phyloP scores from a whole-genome alignment of 2,329 filamentous ascomycete genomes.

The Zalaria obscura region DNA sequence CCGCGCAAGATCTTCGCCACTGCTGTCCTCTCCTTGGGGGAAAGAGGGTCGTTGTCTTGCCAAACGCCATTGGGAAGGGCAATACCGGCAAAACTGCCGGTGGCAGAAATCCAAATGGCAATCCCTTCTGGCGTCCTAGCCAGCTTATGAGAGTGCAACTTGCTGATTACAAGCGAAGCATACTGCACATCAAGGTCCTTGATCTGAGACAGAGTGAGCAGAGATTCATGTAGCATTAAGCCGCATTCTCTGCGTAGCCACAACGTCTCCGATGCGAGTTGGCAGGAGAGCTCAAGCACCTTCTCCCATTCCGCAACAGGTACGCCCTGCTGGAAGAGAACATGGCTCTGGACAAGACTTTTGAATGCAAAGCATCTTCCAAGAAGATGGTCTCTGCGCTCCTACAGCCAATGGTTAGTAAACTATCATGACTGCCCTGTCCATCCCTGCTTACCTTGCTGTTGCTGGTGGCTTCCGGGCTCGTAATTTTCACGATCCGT shows the following conservation, averaged over 20 bases:
- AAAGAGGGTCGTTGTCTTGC: constrained; percentile 58
- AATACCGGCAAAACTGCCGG: constrained; percentile 45
- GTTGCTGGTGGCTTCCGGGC: constrained; percentile 29
- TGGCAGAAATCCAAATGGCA: constrained; percentile 68
- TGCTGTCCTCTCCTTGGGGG: constrained; percentile 49
- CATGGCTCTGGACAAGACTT: constrained; percentile 66
- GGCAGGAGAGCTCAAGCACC: constrained; percentile 59
- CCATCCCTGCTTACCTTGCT: constrained; percentile 28
- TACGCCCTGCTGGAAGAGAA: constrained; percentile 47
- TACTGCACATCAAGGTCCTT: constrained; percentile 3
- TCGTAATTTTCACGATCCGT: constrained; percentile 38
- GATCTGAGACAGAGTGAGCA: constrained; percentile 20
- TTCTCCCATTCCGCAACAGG: constrained; percentile 45
- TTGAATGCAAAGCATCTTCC: constrained; percentile 80
- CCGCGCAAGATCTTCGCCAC: constrained; percentile 72
- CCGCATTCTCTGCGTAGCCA: constrained; percentile 86
- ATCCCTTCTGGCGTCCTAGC: constrained; percentile 77
- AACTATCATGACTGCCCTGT: background rate
- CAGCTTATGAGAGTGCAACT: constrained; percentile 36
- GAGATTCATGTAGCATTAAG: constrained; percentile 61
- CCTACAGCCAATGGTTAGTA: constrained; percentile 37
- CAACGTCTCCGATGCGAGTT: constrained; percentile 64
- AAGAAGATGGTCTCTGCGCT: constrained; percentile 73
- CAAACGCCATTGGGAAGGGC: constrained; percentile 58
- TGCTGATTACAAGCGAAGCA: constrained; percentile 10